These are phyloP conservation scores for Penicillium canariense DNA, from an alignment of 495 filamentous ascomycete genomes.

Conservation along the genomic window DNA sequence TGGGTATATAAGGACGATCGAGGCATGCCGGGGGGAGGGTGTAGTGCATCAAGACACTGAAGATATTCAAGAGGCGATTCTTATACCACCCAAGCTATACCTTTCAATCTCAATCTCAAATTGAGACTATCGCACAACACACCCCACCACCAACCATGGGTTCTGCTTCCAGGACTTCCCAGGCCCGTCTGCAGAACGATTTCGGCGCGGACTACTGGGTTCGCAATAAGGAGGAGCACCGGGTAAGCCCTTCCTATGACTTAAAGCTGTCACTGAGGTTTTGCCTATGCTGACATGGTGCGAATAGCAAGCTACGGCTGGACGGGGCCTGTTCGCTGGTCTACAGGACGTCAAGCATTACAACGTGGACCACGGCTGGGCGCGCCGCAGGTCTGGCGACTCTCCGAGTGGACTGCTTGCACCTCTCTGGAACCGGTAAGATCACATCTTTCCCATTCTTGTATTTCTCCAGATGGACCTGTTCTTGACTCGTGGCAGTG, in stretches of 20 bases:
- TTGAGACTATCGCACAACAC: conserved; percentile 8
- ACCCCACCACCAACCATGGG: conserved; percentile 6
- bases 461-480: conserved; percentile 8
- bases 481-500: no score
- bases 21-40: no score
- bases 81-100: background rate
- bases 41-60: background rate
- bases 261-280: no score
- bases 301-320: conserved; percentile 33
- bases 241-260: conserved; percentile 19
- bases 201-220: conserved; percentile 44
- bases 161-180: conserved; percentile 5
- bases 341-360: conserved; percentile 46
- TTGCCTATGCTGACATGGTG: background rate
- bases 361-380: conserved; percentile 44
- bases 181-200: conserved; percentile 38
- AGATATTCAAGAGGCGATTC: background rate
- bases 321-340: conserved; percentile 46
- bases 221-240: conserved; percentile 18
- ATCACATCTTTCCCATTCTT: background rate
- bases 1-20: background rate
- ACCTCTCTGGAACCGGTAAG: conserved; percentile 19
- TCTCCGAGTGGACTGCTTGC: conserved; percentile 15
- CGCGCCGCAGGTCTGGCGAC: conserved; percentile 22
- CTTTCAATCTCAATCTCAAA: background rate